These are phyloP conservation scores for Tetrapisispora arboricola DNA, from an alignment of 805 yeast genomes.

Conservation along the genomic window DNA sequence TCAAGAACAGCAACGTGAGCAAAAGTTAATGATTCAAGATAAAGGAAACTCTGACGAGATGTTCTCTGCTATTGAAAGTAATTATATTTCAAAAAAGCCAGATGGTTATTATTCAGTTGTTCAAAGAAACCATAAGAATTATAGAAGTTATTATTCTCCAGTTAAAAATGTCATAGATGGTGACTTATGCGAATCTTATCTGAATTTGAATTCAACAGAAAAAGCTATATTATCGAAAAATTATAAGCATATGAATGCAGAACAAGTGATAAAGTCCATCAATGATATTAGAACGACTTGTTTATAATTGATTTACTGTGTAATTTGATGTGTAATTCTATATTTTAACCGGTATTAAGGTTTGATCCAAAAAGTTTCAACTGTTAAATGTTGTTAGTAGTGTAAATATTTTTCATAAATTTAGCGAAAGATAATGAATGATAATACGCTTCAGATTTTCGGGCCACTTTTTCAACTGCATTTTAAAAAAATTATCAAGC, in stretches of 20 bases:
- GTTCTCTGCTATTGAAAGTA: not conserved
- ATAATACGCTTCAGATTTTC: too few species aligned
- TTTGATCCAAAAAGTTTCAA: too few species aligned
- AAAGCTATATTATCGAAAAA: constrained; percentile 24
- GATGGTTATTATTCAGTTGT: constrained; percentile 33
- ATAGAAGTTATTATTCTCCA: constrained; percentile 76
- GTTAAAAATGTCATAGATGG: constrained; percentile 75
- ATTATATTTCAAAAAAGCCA: constrained; percentile 1
- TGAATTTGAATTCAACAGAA: constrained; percentile 16
- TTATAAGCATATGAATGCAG: constrained; percentile 30
- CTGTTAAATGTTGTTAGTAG: too few species aligned
- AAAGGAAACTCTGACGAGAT: constrained; percentile 1
- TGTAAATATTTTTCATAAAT: too few species aligned
- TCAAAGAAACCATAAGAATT: constrained; percentile 59
- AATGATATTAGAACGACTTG: constrained; percentile 23
- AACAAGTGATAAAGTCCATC: constrained; percentile 11
- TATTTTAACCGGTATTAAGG: too few species aligned
- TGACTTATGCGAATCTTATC: constrained; percentile 60
- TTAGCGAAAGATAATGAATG: too few species aligned
- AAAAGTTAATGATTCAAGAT: constrained; percentile 2
- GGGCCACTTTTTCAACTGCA: too few species aligned
- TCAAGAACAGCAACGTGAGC: constrained; percentile 10
- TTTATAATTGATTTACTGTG: too few species aligned
- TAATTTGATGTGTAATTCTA: too few species aligned
- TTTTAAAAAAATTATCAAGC: too few species aligned